Evolutionary conservation across 2,329 filamentous ascomycete genomes (phyloP), one percentile per base, ranked within the genome.

Genomic region (Colletotrichum eremochloae): DNA sequence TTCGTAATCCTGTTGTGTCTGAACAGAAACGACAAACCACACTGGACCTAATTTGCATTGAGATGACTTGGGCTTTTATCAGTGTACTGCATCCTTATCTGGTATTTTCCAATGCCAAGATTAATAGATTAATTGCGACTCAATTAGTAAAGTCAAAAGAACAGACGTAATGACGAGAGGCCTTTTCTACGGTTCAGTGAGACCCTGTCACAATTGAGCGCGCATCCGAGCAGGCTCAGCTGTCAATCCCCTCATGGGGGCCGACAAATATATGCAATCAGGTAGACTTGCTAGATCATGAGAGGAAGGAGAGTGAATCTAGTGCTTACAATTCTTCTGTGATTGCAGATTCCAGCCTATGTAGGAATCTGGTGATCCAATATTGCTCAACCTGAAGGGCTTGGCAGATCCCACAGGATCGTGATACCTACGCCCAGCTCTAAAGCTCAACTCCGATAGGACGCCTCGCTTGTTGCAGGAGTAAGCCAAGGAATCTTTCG

Each of bases 331-430:
- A 7, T 20, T 44, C 29, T 29, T 5, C 15, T 18, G 18, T 2
- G 6, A 15, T 42, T 18, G 64, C 24, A 18, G 55, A 55, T 63
- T 68, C 11, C 9, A 20, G n/a, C 65, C 65, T 20, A 14, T 53
- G 42, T 46, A 55, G 65, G 65, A 62, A 55, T 48, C 38, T 63
- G n/a, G n/a, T 6, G 46, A 18, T 29, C 8, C n/a, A 20, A 11
- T 8, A 20, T 46, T 38, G 38, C 65, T 55, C 53, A 29, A 1
- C 46, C 14, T 36, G 8, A 12, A 3, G n/a, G 20, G 11, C 65
- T 68, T 63, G 65, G 57, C 65, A 55, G 57, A 68, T 68, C 57
- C 65, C 42, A 11, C 44, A 36, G 57, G 46, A 68, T 55, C n/a
- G 60, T 29, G 8, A n/a, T n/a, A 29, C 44, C 15, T 48, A 33